Base-by-base conservation (phyloP, 2,329 filamentous ascomycete species). In the Paraconiothyrium brasiliense region DNA sequence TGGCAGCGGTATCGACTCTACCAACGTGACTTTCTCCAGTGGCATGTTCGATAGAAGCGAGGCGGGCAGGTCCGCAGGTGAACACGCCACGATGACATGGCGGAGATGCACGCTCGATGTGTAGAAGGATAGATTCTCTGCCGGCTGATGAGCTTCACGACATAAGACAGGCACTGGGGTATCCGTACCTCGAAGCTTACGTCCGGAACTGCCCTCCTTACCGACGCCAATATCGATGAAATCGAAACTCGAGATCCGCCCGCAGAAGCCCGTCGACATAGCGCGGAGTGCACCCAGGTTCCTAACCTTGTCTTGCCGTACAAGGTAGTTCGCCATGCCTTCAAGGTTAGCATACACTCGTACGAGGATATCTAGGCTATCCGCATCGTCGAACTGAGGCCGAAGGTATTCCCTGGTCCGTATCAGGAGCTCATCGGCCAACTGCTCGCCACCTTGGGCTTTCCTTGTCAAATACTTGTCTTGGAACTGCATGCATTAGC, bases 401-500 rank as follows among this genome's bases (percentile, higher is more conserved):
- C 75, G 70, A 10, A 78, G 68, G 58, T 78, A 77, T 61, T 78
- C 75, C 47, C 75, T 71, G 48, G 67, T 71, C 10, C 73, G 69
- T 35, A 74, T 67, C 41, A 77, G 69, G 13, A 78, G 65, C 52
- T 78, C 76, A 44, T 78, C 76, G 22, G 76, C 75, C 2, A 77
- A 57, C 43, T 71, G 64, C 57, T 78, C 76, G 5, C 76, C 76
- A 27, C 76, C 75, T 65, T 76, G 73, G 5, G 72, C 70, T 41
- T 75, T 74, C 34, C 71, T 69, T 35, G 76, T 78, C 30, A 76
- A 67, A 58, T 73, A 78, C 57, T 74, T 77, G 67, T 78, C 76
- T 61, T 75, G 75, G 60, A 78, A 78, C 76, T 78, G 35, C 3
- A 5, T 10, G 20, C 16, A 20, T 51, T 30, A 65, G 37, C 37